Evolutionary conservation across 2,329 filamentous ascomycete genomes (phyloP).

Genomic region (Exophiala oligosperma): DNA sequence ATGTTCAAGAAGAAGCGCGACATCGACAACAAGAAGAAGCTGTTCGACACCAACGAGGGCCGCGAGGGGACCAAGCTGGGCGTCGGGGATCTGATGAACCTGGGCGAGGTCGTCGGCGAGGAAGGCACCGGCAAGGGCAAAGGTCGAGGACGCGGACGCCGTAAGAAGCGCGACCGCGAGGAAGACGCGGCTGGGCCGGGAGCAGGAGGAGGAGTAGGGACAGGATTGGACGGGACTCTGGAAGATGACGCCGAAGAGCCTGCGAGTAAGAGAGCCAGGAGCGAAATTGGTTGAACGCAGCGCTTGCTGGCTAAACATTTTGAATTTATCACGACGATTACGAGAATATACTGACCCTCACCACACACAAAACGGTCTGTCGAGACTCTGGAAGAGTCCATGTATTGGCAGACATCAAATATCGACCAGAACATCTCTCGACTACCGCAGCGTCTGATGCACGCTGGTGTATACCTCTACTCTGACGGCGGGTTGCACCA

Average conservation of each 20-base stretch:
- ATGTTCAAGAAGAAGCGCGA: conserved; percentile 84
- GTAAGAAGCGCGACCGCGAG: conserved; percentile 26
- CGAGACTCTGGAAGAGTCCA: neutral
- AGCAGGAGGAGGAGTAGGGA: neutral
- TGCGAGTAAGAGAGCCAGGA: conserved; percentile 20
- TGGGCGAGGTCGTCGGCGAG: conserved; percentile 30
- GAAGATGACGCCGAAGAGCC: conserved; percentile 32
- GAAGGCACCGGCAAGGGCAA: conserved; percentile 30
- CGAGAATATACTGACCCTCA: neutral
- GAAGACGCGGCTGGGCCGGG: conserved; percentile 9
- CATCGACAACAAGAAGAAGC: conserved; percentile 78
- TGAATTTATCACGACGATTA: neutral
- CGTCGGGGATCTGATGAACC: conserved; percentile 26
- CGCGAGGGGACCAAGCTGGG: conserved; percentile 22
- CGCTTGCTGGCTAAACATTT: neutral
- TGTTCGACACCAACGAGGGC: conserved; percentile 52
- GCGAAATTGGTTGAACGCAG: conserved; percentile 21
- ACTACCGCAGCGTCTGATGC: neutral
- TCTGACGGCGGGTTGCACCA: neutral
- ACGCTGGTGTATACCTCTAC: neutral
- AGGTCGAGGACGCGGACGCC: conserved; percentile 27
- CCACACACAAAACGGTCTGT: neutral
- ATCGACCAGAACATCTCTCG: no score
- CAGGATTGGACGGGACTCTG: neutral
- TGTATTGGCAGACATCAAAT: neutral